phyloP scores from a whole-genome alignment of 1,139 yeast genomes.

The Zygoascus meyerae region DNA sequence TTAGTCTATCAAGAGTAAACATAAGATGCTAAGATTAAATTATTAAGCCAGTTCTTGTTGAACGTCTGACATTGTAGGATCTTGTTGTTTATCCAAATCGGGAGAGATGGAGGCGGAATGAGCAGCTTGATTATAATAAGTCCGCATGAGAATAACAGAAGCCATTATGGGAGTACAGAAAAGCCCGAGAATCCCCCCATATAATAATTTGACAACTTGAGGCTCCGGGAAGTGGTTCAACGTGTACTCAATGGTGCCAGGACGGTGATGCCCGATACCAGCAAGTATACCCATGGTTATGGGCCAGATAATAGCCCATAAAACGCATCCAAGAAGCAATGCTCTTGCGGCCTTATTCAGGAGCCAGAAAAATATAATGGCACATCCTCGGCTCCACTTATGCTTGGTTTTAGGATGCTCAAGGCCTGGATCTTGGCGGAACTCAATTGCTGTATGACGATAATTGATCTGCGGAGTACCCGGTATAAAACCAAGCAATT shows the following conservation, averaged over 20 bases:
- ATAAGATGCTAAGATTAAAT: too few species aligned
- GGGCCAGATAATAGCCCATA: constrained; percentile 10
- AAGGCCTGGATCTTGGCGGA: neutral
- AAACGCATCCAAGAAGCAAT: constrained; percentile 1
- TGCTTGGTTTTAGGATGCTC: constrained; percentile 5
- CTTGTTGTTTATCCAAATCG: too few species aligned
- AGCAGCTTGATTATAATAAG: neutral
- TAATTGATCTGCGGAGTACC: constrained; percentile 7
- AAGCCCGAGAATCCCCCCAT: constrained; percentile 9
- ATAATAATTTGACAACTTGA: constrained; percentile 6
- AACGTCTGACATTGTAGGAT: too few species aligned
- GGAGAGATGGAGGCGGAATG: neutral
- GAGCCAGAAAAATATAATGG: constrained; percentile 7
- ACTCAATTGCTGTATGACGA: neutral
- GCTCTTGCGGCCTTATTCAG: constrained; percentile 7
- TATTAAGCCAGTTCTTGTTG: too few species aligned
- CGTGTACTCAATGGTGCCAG: constrained; percentile 3
- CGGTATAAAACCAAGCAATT: constrained; percentile 6
- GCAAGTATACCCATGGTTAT: constrained; percentile 9
- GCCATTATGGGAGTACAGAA: constrained; percentile 9
- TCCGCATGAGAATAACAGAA: constrained; percentile 4
- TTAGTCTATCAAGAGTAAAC: too few species aligned
- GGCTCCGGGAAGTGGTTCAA: constrained; percentile 7
- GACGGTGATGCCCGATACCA: constrained; percentile 4
- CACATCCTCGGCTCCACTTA: neutral